Percentiles rank a stretch among this genome's conserved stretches.
Evolutionary conservation across 352 stramenopile genomes (phyloP).

Genomic region (Pythium brassicae): DNA sequence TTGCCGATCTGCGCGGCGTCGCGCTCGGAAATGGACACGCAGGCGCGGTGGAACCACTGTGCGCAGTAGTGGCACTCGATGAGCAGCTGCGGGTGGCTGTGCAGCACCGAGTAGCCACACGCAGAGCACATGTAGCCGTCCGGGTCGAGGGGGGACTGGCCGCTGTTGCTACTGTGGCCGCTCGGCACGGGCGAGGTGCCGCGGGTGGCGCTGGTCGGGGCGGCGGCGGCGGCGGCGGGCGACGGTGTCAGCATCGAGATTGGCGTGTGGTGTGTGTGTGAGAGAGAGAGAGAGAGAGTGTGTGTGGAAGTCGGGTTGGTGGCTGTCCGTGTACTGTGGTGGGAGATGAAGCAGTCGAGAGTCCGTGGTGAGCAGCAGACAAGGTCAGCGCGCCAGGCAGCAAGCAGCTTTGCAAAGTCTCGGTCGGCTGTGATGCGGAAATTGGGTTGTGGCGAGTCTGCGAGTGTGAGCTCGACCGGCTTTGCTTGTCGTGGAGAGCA

Average conservation of each 20-base stretch:
- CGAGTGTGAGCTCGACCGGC: too few species aligned
- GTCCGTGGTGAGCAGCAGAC: too few species aligned
- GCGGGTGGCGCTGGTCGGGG: neutral
- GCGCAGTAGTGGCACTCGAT: conserved; percentile 51
- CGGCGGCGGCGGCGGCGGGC: neutral
- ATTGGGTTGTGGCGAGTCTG: too few species aligned
- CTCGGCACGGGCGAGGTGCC: neutral
- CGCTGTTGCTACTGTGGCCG: conserved; percentile 1
- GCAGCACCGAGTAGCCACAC: conserved; percentile 15
- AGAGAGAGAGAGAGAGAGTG: too few species aligned
- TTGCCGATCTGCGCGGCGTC: conserved; percentile 45
- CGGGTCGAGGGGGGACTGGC: neutral
- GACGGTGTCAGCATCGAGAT: conserved; percentile 12
- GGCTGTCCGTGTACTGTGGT: too few species aligned
- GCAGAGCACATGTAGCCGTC: conserved; percentile 14
- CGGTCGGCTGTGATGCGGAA: too few species aligned
- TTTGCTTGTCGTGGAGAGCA: too few species aligned
- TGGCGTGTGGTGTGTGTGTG: too few species aligned
- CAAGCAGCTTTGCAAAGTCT: too few species aligned
- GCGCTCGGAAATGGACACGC: conserved; percentile 37
- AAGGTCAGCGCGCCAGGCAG: too few species aligned
- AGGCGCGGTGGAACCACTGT: conserved; percentile 51
- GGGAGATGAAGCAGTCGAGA: too few species aligned
- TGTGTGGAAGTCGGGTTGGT: too few species aligned
- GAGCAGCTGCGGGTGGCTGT: conserved; percentile 25